phyloP scores from a whole-genome alignment of 192 early-diverging fungal genomes.

The Dissophora ornata region DNA sequence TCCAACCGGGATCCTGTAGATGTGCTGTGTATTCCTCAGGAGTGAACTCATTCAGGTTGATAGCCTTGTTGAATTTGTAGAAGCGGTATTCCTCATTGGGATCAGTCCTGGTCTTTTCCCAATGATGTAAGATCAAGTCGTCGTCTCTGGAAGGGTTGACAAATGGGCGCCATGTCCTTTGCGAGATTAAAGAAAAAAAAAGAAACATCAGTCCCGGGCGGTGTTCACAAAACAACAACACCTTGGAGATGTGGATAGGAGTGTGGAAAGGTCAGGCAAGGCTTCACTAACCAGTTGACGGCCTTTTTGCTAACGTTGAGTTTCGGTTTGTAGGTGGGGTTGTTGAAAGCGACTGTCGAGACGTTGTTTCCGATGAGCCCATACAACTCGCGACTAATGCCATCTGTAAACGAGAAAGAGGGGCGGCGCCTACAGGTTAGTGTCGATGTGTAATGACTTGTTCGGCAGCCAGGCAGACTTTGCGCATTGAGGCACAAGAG shows the following conservation, averaged over 20 bases:
- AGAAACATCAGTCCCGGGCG: neutral
- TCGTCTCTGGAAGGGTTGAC: constrained; percentile 83
- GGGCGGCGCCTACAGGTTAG: too few relatives aligned
- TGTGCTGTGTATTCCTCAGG: constrained; percentile 88
- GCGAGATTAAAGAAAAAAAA: neutral
- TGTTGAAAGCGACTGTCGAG: constrained; percentile 73
- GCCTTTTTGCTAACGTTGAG: constrained; percentile 75
- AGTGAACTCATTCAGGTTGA: constrained; percentile 77
- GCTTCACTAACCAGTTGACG: constrained; percentile 65
- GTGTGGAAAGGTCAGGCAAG: too few relatives aligned
- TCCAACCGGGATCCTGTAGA: constrained; percentile 82
- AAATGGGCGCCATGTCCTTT: constrained; percentile 75
- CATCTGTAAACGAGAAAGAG: too few relatives aligned
- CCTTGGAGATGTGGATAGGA: neutral
- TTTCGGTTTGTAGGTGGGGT: constrained; percentile 73
- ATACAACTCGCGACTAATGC: constrained; percentile 71
- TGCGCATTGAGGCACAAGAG: neutral
- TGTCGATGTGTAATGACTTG: too few relatives aligned
- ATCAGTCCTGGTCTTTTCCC: constrained; percentile 81
- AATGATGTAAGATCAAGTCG: constrained; percentile 78
- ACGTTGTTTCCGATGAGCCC: constrained; percentile 73
- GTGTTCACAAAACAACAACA: neutral
- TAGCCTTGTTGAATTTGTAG: constrained; percentile 79
- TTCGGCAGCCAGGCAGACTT: too few relatives aligned
- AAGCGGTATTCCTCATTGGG: constrained; percentile 74